Evolutionary conservation across 805 yeast species (phyloP).

Genomic region (Saccharomycopsis microspora): DNA sequence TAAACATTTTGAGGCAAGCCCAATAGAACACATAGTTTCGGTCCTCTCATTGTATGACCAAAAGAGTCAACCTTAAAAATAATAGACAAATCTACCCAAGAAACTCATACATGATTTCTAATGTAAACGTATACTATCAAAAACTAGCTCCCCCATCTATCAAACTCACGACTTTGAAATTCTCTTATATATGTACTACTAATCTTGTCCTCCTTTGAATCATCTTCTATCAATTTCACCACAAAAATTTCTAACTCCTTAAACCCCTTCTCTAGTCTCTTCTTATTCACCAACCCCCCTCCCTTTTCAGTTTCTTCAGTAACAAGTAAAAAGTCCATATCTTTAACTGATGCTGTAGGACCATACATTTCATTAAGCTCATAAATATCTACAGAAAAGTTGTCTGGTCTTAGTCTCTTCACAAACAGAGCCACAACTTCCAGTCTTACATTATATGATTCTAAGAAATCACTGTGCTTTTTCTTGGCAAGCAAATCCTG

Average conservation of each 20-base stretch:
- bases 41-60: no score
- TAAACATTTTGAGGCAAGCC: no score
- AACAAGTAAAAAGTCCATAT: slow-evolving; percentile 70
- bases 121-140: background rate
- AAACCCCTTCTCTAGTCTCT: slow-evolving; percentile 48
- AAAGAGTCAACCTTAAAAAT: no score
- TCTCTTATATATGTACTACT: slow-evolving; percentile 74
- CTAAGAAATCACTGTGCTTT: slow-evolving; percentile 54
- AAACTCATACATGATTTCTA: no score
- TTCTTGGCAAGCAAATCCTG: slow-evolving; percentile 62
- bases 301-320: slow-evolving; percentile 75
- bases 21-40: no score
- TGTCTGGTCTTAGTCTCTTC: slow-evolving; percentile 30
- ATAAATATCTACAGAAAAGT: slow-evolving; percentile 36
- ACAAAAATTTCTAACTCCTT: slow-evolving; percentile 37
- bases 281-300: slow-evolving; percentile 58
- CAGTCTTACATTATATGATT: slow-evolving; percentile 44
- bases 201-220: slow-evolving; percentile 50
- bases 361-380: slow-evolving; percentile 84
- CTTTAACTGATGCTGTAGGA: slow-evolving; percentile 70
- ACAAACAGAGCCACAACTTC: slow-evolving; percentile 39
- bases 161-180: slow-evolving; percentile 5
- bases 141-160: background rate
- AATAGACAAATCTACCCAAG: no score
- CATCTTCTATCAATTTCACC: slow-evolving; percentile 59